These are phyloP conservation scores for Rhodamnia argentea DNA, from an alignment of 345 rosid genomes.

Conservation along the genomic window DNA sequence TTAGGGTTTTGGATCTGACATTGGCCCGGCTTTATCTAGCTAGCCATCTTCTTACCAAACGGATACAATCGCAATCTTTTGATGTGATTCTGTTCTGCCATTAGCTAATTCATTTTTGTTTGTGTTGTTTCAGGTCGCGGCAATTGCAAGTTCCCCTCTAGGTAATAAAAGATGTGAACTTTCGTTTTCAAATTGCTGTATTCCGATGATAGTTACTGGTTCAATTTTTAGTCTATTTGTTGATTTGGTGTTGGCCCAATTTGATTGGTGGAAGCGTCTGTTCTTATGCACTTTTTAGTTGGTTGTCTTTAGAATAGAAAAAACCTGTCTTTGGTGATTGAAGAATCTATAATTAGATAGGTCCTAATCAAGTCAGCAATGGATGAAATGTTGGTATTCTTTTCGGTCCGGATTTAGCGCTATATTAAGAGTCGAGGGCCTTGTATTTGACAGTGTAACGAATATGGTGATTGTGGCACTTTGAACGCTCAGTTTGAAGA, in stretches of 20 bases:
- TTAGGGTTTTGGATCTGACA: neutral
- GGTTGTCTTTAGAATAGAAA: neutral
- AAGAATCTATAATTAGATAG: neutral
- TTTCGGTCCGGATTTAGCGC: neutral
- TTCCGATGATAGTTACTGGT: neutral
- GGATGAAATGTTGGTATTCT: neutral
- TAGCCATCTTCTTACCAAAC: neutral
- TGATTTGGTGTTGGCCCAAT: neutral
- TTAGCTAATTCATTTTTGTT: neutral
- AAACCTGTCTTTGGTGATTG: neutral
- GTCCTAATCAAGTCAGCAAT: neutral
- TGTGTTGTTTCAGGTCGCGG: slow-evolving; percentile 41
- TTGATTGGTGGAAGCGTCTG: neutral
- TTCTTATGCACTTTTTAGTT: neutral
- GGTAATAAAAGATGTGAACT: slow-evolving; percentile 23
- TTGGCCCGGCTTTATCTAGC: neutral
- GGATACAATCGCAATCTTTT: neutral
- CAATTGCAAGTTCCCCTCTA: slow-evolving; percentile 49
- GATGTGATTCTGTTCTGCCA: neutral
- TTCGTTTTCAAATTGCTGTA: neutral
- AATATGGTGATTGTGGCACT: neutral
- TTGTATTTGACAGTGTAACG: neutral
- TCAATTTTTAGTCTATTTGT: neutral
- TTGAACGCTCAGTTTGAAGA: neutral
- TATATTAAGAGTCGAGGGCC: neutral